Evolutionary conservation across 148 eudicot species (phyloP).

Genomic region (Chenopodium quinoa): DNA sequence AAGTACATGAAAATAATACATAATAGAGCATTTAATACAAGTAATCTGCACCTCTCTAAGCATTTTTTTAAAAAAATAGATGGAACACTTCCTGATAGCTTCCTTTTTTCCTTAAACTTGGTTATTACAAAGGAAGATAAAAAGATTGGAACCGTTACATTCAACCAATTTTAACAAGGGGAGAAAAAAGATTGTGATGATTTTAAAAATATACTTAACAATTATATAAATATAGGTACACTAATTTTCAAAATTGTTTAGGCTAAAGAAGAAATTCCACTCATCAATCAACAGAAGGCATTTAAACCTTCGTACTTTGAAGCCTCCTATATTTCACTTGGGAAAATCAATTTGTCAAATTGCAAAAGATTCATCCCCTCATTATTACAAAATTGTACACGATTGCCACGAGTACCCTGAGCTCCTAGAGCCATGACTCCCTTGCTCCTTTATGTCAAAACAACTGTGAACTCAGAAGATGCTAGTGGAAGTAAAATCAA

Average conservation of each 20-base stretch:
- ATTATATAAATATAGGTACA: background rate
- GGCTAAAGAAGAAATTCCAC: background rate
- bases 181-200: too few species aligned
- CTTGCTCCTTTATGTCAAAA: conserved; percentile 14
- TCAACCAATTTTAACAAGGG: background rate
- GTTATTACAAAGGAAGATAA: too few species aligned
- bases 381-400: conserved; percentile 31
- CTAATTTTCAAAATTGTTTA: background rate
- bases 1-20: too few species aligned
- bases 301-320: background rate
- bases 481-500: conserved; percentile 3
- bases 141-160: too few species aligned
- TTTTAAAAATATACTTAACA: too few species aligned
- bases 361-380: conserved; percentile 10
- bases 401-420: conserved; percentile 3
- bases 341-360: background rate
- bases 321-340: conserved; percentile 8
- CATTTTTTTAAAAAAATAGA: too few species aligned
- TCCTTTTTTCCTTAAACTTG: too few species aligned
- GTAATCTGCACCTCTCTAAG: too few species aligned
- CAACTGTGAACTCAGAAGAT: conserved; percentile 15
- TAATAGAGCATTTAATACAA: too few species aligned
- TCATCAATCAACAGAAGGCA: background rate
- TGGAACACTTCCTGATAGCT: too few species aligned
- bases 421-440: conserved; percentile 9